A percentile compares a stretch with the other conserved stretches of the same genome.
phyloP scores from a whole-genome alignment of 2,329 filamentous ascomycete genomes.

The Amauroascus niger region DNA sequence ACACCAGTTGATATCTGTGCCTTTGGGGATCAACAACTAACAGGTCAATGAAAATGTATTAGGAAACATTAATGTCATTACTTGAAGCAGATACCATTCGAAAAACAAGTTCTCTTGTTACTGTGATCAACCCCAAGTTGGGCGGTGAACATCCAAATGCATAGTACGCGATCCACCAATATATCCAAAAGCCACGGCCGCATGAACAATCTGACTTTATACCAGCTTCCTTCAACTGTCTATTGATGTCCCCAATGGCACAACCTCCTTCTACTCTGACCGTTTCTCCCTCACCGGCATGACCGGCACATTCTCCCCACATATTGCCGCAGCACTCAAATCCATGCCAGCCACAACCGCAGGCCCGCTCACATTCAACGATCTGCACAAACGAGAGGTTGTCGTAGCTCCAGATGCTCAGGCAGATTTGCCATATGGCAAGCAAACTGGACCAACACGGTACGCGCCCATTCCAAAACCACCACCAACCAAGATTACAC shows the following conservation, averaged over 20 bases:
- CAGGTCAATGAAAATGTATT: background rate
- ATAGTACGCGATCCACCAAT: slow-evolving; percentile 41
- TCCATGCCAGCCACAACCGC: slow-evolving; percentile 26
- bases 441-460: slow-evolving; percentile 49
- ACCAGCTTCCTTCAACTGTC: slow-evolving; percentile 51
- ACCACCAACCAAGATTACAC: slow-evolving; percentile 51
- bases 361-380: slow-evolving; percentile 20
- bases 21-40: background rate
- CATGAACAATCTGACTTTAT: background rate
- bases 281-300: slow-evolving; percentile 58
- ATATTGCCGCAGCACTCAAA: slow-evolving; percentile 33
- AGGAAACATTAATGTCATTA: slow-evolving; percentile 38
- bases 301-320: slow-evolving; percentile 48
- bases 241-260: slow-evolving; percentile 45
- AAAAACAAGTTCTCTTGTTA: slow-evolving; percentile 37
- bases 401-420: slow-evolving; percentile 13
- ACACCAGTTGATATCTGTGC: background rate
- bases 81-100: slow-evolving; percentile 31
- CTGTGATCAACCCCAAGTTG: slow-evolving; percentile 35
- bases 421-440: slow-evolving; percentile 42
- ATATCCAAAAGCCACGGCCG: background rate
- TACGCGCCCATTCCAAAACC: slow-evolving; percentile 54
- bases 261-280: slow-evolving; percentile 48
- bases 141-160: slow-evolving; percentile 44
- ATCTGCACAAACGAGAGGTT: slow-evolving; percentile 26